These are phyloP conservation scores for Lichtheimia ramosa DNA, from an alignment of 371 early-diverging fungal species.

Conservation along the genomic window DNA sequence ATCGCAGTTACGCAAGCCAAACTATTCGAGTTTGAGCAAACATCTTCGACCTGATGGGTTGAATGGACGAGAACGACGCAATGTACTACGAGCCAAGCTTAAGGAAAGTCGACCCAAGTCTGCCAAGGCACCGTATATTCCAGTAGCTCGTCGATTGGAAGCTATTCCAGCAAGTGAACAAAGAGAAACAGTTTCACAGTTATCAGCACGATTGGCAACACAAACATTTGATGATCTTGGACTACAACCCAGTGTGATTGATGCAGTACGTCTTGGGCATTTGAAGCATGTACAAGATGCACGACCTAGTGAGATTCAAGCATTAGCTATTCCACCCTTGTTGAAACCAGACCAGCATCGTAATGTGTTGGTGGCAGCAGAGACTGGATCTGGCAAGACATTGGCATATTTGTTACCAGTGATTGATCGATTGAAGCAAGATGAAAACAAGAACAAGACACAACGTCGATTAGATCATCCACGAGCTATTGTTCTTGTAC, in stretches of 20 bases:
- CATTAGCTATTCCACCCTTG: conserved; percentile 81
- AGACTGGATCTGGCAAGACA: conserved; percentile 99
- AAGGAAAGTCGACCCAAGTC: conserved; percentile 24
- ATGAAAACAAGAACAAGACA: conserved; percentile 61
- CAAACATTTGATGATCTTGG: conserved; percentile 61
- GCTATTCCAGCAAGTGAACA: conserved; percentile 12
- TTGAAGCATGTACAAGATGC: conserved; percentile 35
- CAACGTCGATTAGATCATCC: conserved; percentile 63
- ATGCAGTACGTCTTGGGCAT: conserved; percentile 42
- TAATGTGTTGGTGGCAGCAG: conserved; percentile 83
- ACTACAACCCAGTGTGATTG: conserved; percentile 45
- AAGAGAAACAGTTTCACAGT: conserved; percentile 24
- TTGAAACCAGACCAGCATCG: conserved; percentile 42
- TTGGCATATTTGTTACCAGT: conserved; percentile 94
- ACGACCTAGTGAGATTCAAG: conserved; percentile 91
- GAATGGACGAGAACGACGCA: conserved; percentile 46
- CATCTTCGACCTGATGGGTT: conserved; percentile 47
- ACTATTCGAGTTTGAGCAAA: conserved; percentile 46
- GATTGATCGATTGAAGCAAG: conserved; percentile 65
- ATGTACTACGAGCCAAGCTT: conserved; percentile 25
- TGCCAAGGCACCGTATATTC: conserved; percentile 37
- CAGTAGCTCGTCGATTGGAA: conserved; percentile 48
- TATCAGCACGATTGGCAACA: conserved; percentile 42
- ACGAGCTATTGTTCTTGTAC: conserved; percentile 84
- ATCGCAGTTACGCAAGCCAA: conserved; percentile 40